Base-by-base conservation (phyloP, 1,284 basidiomycete genomes). In the Tylopilus sp. region DNA sequence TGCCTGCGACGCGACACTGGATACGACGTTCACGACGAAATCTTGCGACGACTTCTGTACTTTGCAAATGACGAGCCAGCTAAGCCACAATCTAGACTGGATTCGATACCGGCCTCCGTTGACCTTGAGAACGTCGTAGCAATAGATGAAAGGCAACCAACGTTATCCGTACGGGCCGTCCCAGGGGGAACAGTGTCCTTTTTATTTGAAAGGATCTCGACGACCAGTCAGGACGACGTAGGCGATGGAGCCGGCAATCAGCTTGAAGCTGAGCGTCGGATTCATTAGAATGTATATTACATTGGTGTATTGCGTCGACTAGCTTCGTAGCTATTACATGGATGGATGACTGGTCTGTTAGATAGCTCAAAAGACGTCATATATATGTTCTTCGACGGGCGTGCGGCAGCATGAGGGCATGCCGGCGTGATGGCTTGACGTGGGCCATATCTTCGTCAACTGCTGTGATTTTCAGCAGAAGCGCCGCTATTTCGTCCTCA, bases 161-260 rank as follows among this genome's bases (percentile, higher is more conserved):
- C 54, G 16, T 55, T 68, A 18, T 63, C 66, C 2, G 67, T 75
- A 15, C 66, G 67, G 26, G 74, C 78, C 48, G 70, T 85, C 26
- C 79, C 82, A 1, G 83, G 82, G 5, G 86, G 86, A 1, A 79
- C 81, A 1, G 64, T 89, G 15, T 84, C 82, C 9, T 89, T 85
- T 59, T 58, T 89, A 9, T 89, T 89, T 55, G 83, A 87, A 61
- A 83, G 74, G 58, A 73, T 69, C 19, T 73, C 67, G 19, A 55
- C 73, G 8, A 50, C 46, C 3, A 50, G 25, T 23, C 25, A 55
- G 28, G 52, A 53, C 18, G 29, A 49, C 9, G 45, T 12, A 21
- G 51, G 34, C 4, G 41, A 53, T 25, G 19, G 2, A 16, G 21
- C 34, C 25, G 39, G 43, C 29, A 41, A 38, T 16, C 26, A 30